Evolutionary conservation across 108 stramenopile genomes (phyloP), one percentile per base, ranked within the genome.

Genomic region (Fragilariopsis cylindrus): DNA sequence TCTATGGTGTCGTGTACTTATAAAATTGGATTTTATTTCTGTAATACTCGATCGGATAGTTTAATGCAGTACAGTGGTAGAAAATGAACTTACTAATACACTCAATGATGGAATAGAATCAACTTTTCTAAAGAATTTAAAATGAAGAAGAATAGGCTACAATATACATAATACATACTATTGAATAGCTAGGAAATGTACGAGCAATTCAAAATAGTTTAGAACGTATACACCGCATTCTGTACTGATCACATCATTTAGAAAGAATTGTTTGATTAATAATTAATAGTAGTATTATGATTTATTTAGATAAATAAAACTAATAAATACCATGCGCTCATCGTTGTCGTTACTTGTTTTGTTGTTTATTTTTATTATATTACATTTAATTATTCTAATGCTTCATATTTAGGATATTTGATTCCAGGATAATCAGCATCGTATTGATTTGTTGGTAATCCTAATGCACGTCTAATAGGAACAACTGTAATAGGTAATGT

Each of bases 391-490:
- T 75, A 80, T 47, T 80, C 66, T 55, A 80, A 49, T n/a, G 79
- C 43, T 60, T 80, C 74, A 76, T 82, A 87, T 63, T 90, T 92
- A 50, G 93, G 93, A 70, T 77, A 92, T 12, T 85, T 85, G n/a
- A 82, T 81, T 43, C 80, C 80, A 5, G 84, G 84, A 69, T 79
- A 50, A 8, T 69, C 53, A 53, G 87, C 79, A 79, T 94, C 91
- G 78, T 92, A 94, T 79, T 94, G 93, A 76, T 95, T 91, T 40
- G 94, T 95, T 2, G 94, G 91, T 53, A 92, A 60, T 52, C 88
- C 88, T 78, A 95, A 46, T n/a, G 70, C 67, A 58, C 88, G 86
- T 77, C 94, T 81, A 39, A 95, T 76, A 5, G 90, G 94, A 53
- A 89, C 80, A 68, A 92, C 81, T 8, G 90, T 77, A 52, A 95